A percentile compares a stretch with the other conserved stretches of the same genome.
Evolutionary conservation across 73 alveolate genomes (phyloP).

Genomic region (Paramecium biaurelia): DNA sequence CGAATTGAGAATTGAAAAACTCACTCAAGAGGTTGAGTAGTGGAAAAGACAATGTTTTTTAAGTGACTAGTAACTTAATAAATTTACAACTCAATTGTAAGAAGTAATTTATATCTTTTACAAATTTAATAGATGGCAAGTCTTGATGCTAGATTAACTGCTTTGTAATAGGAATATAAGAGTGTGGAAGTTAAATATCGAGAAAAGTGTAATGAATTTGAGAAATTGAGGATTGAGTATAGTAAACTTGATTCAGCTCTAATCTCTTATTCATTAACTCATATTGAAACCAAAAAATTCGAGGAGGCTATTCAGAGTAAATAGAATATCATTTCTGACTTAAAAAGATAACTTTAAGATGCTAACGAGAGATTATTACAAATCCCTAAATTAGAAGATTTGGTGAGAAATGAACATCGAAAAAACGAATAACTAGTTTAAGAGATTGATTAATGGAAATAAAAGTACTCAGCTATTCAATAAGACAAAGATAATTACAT

Average conservation of each 20-base stretch:
- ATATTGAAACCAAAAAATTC: not conserved
- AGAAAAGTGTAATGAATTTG: slow-evolving; percentile 36
- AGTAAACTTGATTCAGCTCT: slow-evolving; percentile 9
- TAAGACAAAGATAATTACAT: not conserved
- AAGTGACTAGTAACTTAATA: not conserved
- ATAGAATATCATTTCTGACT: not conserved
- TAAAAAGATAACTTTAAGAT: not conserved
- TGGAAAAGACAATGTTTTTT: slow-evolving; percentile 13
- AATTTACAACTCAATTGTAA: not conserved
- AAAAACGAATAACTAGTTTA: not conserved
- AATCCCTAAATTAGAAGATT: not conserved
- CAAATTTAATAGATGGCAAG: not conserved
- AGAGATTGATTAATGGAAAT: slow-evolving; percentile 25
- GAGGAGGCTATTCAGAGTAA: not conserved
- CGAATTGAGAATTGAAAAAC: slow-evolving; percentile 22
- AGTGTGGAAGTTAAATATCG: not conserved
- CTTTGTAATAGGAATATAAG: not conserved
- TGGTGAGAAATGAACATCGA: not conserved
- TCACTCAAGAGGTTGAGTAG: not conserved
- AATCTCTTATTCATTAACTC: not conserved
- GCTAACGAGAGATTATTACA: not conserved
- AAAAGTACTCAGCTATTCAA: not conserved
- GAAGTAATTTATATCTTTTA: not conserved
- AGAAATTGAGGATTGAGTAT: not conserved
- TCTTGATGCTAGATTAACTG: slow-evolving; percentile 13